Percentiles rank a stretch among this genome's conserved stretches.
These are phyloP conservation scores for Fragilaria crotonensis DNA, from an alignment of 108 stramenopile species.

Conservation along the genomic window DNA sequence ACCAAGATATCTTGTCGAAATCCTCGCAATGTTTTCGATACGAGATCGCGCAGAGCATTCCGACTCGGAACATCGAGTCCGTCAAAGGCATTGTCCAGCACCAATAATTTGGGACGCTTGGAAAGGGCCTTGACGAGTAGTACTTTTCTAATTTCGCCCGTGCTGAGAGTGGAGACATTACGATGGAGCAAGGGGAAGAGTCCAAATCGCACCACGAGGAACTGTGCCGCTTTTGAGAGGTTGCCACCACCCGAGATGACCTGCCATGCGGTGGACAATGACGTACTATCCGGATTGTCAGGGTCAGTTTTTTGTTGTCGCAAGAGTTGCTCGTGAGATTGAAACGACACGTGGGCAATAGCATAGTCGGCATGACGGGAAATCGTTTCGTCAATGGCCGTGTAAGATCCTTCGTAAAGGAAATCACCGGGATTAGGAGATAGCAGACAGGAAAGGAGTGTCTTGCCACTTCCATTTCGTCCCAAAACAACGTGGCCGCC, in stretches of 20 bases:
- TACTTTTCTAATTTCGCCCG: conserved; percentile 77
- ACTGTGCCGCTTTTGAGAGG: conserved; percentile 59
- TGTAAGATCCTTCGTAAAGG: neutral
- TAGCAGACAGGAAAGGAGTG: conserved; percentile 22
- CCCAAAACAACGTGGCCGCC: conserved; percentile 58
- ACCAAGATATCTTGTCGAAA: conserved; percentile 67
- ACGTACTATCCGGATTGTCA: too few species aligned
- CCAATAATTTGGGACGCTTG: conserved; percentile 36
- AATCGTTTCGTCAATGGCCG: conserved; percentile 8
- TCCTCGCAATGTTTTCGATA: conserved; percentile 50
- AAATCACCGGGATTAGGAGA: neutral
- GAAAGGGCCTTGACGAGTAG: conserved; percentile 58
- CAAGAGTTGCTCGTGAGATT: conserved; percentile 57
- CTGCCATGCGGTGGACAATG: too few species aligned
- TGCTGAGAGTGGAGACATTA: conserved; percentile 48
- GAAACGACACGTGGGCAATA: conserved; percentile 56
- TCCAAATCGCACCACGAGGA: conserved; percentile 60
- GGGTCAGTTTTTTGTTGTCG: conserved; percentile 26
- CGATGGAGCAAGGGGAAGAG: conserved; percentile 55
- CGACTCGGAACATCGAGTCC: conserved; percentile 63
- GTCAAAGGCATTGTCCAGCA: conserved; percentile 81
- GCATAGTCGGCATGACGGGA: neutral
- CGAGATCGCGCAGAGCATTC: conserved; percentile 34
- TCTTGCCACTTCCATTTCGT: conserved; percentile 41
- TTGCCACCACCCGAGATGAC: conserved; percentile 32